A percentile compares a stretch with the other conserved stretches of the same genome.
phyloP scores from a whole-genome alignment of 805 yeast species.

The Lipomyces starkeyi region DNA sequence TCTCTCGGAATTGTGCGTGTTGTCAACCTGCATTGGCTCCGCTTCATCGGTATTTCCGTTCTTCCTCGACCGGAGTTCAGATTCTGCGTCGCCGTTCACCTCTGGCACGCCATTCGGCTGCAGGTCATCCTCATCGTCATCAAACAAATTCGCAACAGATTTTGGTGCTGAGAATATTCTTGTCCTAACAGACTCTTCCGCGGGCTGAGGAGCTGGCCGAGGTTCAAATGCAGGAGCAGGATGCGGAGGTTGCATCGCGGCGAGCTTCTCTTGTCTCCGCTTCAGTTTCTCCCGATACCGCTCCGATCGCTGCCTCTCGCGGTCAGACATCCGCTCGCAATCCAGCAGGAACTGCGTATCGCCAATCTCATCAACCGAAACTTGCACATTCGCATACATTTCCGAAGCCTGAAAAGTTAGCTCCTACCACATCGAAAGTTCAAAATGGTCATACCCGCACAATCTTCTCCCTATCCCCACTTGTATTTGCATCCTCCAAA shows the following conservation, averaged over 20 bases:
- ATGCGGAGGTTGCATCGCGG: constrained; percentile 1
- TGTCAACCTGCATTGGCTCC: constrained; percentile 6
- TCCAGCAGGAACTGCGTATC: constrained; percentile 73
- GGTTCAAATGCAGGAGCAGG: neutral
- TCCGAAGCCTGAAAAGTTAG: constrained; percentile 72
- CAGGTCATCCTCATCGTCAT: constrained; percentile 21
- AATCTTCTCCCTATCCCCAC: constrained; percentile 83
- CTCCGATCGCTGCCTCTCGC: constrained; percentile 62
- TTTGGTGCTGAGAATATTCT: neutral
- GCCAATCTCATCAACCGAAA: constrained; percentile 85
- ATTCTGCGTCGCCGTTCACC: neutral
- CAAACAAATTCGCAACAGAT: constrained; percentile 22
- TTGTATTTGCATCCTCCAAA: constrained; percentile 71
- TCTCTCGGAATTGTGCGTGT: neutral
- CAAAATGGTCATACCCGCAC: constrained; percentile 46
- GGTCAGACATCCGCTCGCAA: constrained; percentile 71
- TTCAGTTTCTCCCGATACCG: constrained; percentile 44
- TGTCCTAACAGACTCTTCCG: neutral
- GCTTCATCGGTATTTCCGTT: constrained; percentile 10
- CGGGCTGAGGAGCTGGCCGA: constrained; percentile 9
- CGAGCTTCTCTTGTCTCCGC: constrained; percentile 36
- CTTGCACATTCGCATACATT: constrained; percentile 95
- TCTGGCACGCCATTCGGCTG: constrained; percentile 9
- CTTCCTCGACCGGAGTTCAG: constrained; percentile 4
- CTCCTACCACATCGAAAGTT: neutral